Evolutionary conservation across 306 rosid species (phyloP), one percentile per base, ranked within the genome.

Genomic region (Vigna hirtella): DNA sequence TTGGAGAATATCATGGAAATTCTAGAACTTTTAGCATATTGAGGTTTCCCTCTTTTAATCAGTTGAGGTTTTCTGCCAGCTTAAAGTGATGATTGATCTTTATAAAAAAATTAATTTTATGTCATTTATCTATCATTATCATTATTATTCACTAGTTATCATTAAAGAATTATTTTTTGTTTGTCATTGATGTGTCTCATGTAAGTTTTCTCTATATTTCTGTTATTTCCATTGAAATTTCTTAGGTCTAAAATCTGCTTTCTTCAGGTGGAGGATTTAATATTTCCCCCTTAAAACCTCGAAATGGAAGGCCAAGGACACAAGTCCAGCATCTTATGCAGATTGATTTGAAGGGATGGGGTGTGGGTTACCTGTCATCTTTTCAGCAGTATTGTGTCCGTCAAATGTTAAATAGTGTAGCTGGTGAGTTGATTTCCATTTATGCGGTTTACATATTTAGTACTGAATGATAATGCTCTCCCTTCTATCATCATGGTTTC

Each of bases 311-410:
- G 72, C 96, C 99, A 40, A 91, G 99, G 88, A 83, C 98, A 58
- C 99, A 95, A 82, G 99, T 95, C 71, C 99, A 95, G 89, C 98
- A 95, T 88, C 97, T 95, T 81, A 93, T 93, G 88, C 99, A 95
- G 90, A 91, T 95, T 85, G 99, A 95, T 84, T 83, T 95, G 78
- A 95, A 95, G 88, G 99, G 99, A 66, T 95, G 99, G 99, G 99
- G 96, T 68, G 98, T 83, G 71, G 97, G 99, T 81, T 95, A 95
- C 76, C 16, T 90, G 10, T 80, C 98, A 73, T 91, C 97, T 55
- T 95, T 93, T 85, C 99, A 93, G 92, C 99, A 93, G 85, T 92
- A 95, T 88, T 95, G 99, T 86, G 93, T 95, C 61, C 96, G 93
- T 66, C 99, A 95, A 85, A 85, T 95, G 88, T 80, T 95, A 85